Conservation (phyloP, 2,329 filamentous ascomycete genomes). For the Aspergillus hortae region DNA sequence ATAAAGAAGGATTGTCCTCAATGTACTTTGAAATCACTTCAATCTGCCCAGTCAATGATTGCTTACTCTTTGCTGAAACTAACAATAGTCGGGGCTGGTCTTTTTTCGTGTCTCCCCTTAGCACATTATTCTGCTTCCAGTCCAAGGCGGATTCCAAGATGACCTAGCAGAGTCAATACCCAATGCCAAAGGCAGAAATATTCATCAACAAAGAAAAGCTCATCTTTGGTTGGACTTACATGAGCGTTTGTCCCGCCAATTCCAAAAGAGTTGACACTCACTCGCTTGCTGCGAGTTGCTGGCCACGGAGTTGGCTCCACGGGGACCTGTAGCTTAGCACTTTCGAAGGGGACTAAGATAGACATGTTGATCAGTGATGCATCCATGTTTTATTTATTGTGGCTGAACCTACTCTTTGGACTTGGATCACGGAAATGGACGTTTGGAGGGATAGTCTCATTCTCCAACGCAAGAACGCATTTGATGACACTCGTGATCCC, state of each 20-base stretch:
- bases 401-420: constrained; percentile 17
- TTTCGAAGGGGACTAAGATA: constrained; percentile 13
- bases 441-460: constrained; percentile 22
- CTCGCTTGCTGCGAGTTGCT: constrained; percentile 15
- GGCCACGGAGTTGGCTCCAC: constrained; percentile 23
- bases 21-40: constrained; percentile 6
- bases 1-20: not conserved
- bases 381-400: not conserved
- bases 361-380: constrained; percentile 3
- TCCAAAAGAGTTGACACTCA: constrained; percentile 34
- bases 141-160: constrained; percentile 12
- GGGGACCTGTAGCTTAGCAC: constrained; percentile 15
- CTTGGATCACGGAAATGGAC: constrained; percentile 28
- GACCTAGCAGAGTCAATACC: not conserved
- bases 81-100: constrained; percentile 8
- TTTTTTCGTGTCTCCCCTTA: not conserved
- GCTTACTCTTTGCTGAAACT: constrained; percentile 13
- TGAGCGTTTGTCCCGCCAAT: constrained; percentile 26
- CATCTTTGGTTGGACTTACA: constrained; percentile 1
- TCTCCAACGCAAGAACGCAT: constrained; percentile 20
- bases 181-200: too few relatives aligned
- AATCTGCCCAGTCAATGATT: constrained; percentile 11
- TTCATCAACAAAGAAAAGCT: not conserved
- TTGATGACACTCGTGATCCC: constrained; percentile 26
- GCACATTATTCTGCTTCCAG: not conserved